Conservation (phyloP, 2,329 filamentous ascomycete species). For the Aureobasidium sp. region DNA sequence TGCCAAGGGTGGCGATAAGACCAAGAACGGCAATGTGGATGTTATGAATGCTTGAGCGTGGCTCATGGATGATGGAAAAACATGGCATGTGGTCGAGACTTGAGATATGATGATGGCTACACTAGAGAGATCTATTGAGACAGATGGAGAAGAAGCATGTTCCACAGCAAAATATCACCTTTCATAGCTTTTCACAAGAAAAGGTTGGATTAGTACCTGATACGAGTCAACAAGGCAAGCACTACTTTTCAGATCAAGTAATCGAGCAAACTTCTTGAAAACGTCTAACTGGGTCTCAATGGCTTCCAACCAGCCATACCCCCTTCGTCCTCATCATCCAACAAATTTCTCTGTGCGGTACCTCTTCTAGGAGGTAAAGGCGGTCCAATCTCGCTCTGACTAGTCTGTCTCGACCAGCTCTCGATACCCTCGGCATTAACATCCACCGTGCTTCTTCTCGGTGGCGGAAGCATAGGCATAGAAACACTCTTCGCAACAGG, state of each 20-base stretch:
- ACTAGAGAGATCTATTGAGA: no score
- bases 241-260: background rate
- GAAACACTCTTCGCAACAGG: background rate
- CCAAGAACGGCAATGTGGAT: background rate
- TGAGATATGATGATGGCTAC: background rate
- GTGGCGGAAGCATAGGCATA: conserved; percentile 11
- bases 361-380: conserved; percentile 19
- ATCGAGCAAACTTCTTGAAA: background rate
- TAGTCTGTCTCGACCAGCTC: background rate
- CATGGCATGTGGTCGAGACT: background rate
- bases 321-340: conserved; percentile 21
- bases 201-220: no score
- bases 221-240: background rate
- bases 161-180: background rate
- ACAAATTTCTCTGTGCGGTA: conserved; percentile 16
- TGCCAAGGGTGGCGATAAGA: background rate
- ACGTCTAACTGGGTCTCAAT: conserved; percentile 17
- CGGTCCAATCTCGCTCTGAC: conserved; percentile 14
- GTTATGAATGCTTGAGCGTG: background rate
- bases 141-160: background rate
- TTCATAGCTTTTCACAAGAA: background rate
- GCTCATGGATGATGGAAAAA: background rate
- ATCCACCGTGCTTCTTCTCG: background rate
- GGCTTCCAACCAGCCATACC: conserved; percentile 24
- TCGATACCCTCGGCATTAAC: background rate